Percentiles rank a stretch among this genome's conserved stretches.
phyloP scores from a whole-genome alignment of 1,284 basidiomycete genomes.

The Cutaneotrichosporon spelunceum region DNA sequence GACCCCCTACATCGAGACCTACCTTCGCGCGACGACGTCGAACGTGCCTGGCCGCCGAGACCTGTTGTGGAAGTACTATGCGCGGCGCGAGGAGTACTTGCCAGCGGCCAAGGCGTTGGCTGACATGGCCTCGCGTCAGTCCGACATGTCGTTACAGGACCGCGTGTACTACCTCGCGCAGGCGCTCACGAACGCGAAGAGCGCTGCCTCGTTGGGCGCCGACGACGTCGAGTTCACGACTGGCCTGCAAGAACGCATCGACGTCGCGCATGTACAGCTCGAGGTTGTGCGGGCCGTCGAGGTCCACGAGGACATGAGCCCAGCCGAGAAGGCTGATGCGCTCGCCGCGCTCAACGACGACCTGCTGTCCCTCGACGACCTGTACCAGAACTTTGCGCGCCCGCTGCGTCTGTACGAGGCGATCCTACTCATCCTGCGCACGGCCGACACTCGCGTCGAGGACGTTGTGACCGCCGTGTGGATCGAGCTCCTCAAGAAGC shows the following conservation, averaged over 20 bases:
- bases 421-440: constrained; percentile 86
- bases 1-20: constrained; percentile 65
- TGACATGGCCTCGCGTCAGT: constrained; percentile 76
- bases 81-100: constrained; percentile 79
- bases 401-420: constrained; percentile 79
- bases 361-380: constrained; percentile 56
- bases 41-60: constrained; percentile 66
- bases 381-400: constrained; percentile 84
- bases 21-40: constrained; percentile 57
- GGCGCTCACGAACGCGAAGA: constrained; percentile 93
- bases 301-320: constrained; percentile 47
- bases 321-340: constrained; percentile 60
- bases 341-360: constrained; percentile 58
- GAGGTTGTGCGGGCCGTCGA: constrained; percentile 61
- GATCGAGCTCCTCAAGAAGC: constrained; percentile 75
- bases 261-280: constrained; percentile 93
- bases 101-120: constrained; percentile 82
- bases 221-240: constrained; percentile 89
- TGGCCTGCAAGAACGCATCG: constrained; percentile 90
- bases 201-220: constrained; percentile 67
- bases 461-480: constrained; percentile 78
- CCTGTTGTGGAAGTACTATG: constrained; percentile 94
- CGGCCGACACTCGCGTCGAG: constrained; percentile 87
- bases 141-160: constrained; percentile 65
- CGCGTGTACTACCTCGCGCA: constrained; percentile 86